These are phyloP conservation scores for Carex sylvatica DNA, from an alignment of 202 grass and related monocot genomes.

Conservation along the genomic window DNA sequence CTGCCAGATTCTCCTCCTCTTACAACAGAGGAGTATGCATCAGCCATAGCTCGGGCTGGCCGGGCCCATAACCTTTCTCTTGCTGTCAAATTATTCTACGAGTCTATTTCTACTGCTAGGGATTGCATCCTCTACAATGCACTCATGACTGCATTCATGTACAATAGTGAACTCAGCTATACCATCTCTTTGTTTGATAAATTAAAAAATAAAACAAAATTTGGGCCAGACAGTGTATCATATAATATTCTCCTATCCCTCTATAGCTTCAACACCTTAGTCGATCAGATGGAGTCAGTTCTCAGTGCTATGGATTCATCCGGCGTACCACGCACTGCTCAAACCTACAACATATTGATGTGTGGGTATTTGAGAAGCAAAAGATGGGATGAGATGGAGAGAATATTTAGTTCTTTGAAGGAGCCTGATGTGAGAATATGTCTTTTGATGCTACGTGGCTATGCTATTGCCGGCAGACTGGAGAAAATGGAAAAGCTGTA, in stretches of 20 bases:
- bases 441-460: conserved; percentile 80
- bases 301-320: conserved; percentile 55
- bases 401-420: conserved; percentile 41
- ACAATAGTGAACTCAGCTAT: conserved; percentile 36
- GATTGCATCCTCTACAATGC: conserved; percentile 70
- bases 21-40: conserved; percentile 46
- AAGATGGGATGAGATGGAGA: conserved; percentile 85
- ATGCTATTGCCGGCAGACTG: conserved; percentile 48
- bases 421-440: conserved; percentile 48
- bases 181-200: conserved; percentile 44
- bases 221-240: conserved; percentile 51
- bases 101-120: conserved; percentile 30
- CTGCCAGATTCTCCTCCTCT: conserved; percentile 34
- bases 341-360: conserved; percentile 74
- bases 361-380: conserved; percentile 65
- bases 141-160: conserved; percentile 82
- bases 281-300: conserved; percentile 71
- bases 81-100: conserved; percentile 56
- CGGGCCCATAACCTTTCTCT: conserved; percentile 43
- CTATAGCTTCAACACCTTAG: conserved; percentile 46
- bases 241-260: conserved; percentile 85
- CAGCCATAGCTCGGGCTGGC: conserved; percentile 65
- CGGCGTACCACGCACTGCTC: conserved; percentile 46
- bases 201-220: conserved; percentile 45
- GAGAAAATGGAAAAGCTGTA: conserved; percentile 84